These are phyloP conservation scores for Zygotorulaspora florentina DNA, from an alignment of 805 yeast species.

Conservation along the genomic window DNA sequence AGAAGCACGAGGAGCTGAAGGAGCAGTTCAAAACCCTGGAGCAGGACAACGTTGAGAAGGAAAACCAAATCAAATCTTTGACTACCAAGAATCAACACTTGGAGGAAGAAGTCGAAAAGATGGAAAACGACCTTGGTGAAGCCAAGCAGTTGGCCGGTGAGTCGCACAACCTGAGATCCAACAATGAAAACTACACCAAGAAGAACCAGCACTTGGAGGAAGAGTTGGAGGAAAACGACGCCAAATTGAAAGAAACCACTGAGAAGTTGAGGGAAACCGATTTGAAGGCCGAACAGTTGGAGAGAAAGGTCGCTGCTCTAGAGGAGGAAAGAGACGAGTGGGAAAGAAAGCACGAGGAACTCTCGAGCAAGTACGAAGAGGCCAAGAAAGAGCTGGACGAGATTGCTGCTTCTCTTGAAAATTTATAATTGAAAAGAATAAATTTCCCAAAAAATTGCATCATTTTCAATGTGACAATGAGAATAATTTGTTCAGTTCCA, in stretches of 20 bases:
- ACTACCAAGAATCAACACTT: constrained; percentile 86
- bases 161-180: constrained; percentile 79
- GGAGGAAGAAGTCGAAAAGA: constrained; percentile 73
- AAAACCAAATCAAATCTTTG: constrained; percentile 89
- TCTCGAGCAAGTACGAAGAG: constrained; percentile 71
- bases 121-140: constrained; percentile 31
- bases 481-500: too few species aligned
- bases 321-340: constrained; percentile 88
- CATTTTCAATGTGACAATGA: neutral
- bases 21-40: constrained; percentile 82
- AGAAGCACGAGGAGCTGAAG: constrained; percentile 83
- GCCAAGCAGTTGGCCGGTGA: constrained; percentile 84
- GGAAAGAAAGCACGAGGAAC: constrained; percentile 88
- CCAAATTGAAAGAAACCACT: constrained; percentile 87
- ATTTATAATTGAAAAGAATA: constrained; percentile 24
- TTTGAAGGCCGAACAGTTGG: constrained; percentile 92
- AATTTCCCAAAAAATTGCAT: neutral
- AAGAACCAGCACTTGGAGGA: constrained; percentile 86
- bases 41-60: constrained; percentile 88
- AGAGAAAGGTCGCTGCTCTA: constrained; percentile 86
- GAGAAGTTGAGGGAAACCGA: constrained; percentile 93
- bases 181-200: constrained; percentile 87
- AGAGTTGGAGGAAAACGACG: constrained; percentile 86
- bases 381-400: constrained; percentile 95
- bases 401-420: constrained; percentile 91